Conservation (phyloP, 2,329 filamentous ascomycete genomes). For the Rosellinia necatrix region DNA sequence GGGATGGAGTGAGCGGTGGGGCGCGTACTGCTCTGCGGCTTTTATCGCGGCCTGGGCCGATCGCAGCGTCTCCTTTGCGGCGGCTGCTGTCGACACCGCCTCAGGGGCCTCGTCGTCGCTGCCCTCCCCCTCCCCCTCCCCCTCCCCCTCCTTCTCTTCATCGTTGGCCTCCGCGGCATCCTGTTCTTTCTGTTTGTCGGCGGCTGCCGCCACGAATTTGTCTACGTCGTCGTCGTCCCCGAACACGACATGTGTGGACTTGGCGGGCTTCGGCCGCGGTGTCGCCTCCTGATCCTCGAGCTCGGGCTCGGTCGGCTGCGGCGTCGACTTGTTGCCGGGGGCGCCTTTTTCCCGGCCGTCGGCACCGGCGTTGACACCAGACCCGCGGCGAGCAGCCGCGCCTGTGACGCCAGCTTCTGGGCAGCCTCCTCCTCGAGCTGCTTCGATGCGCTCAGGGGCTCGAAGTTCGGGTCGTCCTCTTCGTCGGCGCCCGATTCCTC, state of each 20-base stretch:
- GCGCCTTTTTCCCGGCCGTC: constrained; percentile 27
- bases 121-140: constrained; percentile 47
- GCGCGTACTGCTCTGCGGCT: constrained; percentile 57
- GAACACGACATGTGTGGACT: constrained; percentile 40
- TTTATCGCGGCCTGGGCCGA: constrained; percentile 53
- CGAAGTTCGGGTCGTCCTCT: constrained; percentile 17
- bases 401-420: constrained; percentile 34
- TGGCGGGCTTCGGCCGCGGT: constrained; percentile 28
- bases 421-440: constrained; percentile 41
- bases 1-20: not conserved
- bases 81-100: constrained; percentile 58
- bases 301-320: constrained; percentile 25
- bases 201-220: constrained; percentile 38
- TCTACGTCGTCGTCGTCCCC: constrained; percentile 42
- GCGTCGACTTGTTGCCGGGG: not conserved
- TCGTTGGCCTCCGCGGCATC: constrained; percentile 1
- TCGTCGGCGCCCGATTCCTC: constrained; percentile 23
- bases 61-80: constrained; percentile 52
- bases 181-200: constrained; percentile 25
- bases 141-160: constrained; percentile 28
- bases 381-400: constrained; percentile 22
- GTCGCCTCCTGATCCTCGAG: constrained; percentile 25
- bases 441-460: constrained; percentile 38
- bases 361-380: constrained; percentile 27
- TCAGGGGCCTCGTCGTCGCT: constrained; percentile 60